Evolutionary conservation across 1,139 yeast species (phyloP).

Genomic region (Meyerozyma guilliermondii): DNA sequence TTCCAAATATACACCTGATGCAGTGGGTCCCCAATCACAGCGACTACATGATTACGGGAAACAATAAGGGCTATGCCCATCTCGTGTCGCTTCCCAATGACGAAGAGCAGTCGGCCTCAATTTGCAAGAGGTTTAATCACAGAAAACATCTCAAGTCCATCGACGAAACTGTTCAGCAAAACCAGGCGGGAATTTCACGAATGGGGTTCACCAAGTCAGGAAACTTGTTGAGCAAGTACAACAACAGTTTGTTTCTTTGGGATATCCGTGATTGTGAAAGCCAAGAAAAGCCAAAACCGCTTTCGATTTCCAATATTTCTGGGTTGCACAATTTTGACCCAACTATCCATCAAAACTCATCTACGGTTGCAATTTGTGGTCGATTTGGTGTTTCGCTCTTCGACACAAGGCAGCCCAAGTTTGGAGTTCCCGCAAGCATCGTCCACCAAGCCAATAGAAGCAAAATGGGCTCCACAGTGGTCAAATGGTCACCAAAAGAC

Average conservation of each 20-base stretch:
- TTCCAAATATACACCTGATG: conserved; percentile 63
- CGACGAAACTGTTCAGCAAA: conserved; percentile 19
- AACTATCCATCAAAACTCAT: conserved; percentile 27
- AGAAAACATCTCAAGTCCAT: conserved; percentile 46
- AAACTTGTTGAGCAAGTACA: conserved; percentile 50
- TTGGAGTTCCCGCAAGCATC: conserved; percentile 27
- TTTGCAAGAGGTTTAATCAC: conserved; percentile 71
- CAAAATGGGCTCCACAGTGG: conserved; percentile 28
- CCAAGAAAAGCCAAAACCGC: conserved; percentile 40
- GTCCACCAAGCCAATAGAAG: conserved; percentile 11
- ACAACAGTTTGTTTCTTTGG: conserved; percentile 67
- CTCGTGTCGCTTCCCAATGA: conserved; percentile 57
- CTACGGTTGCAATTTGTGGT: conserved; percentile 56
- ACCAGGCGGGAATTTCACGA: conserved; percentile 20
- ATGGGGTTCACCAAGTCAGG: conserved; percentile 20
- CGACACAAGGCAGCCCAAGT: conserved; percentile 51
- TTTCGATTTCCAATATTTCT: conserved; percentile 45
- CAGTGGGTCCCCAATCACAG: conserved; percentile 51
- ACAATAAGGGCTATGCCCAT: conserved; percentile 64
- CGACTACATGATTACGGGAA: conserved; percentile 57
- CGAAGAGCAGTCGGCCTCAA: conserved; percentile 55
- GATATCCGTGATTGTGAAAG: conserved; percentile 52
- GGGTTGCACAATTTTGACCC: conserved; percentile 54
- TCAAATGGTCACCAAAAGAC: conserved; percentile 62
- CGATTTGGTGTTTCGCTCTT: conserved; percentile 64